phyloP scores from a whole-genome alignment of 2,329 filamentous ascomycete genomes.

The Arthrinium phaeospermum region DNA sequence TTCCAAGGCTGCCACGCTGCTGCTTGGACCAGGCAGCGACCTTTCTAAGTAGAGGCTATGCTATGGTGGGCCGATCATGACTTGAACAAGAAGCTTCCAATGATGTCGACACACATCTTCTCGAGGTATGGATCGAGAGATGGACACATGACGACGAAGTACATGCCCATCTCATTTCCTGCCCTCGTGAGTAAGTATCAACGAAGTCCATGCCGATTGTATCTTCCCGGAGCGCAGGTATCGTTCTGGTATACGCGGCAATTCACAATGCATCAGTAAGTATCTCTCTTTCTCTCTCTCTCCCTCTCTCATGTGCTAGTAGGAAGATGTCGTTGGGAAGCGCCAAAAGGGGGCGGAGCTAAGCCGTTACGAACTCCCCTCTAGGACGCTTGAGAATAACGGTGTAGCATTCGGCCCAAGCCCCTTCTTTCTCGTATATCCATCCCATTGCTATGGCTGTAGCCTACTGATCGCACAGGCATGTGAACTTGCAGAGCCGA shows the following conservation, averaged over 20 bases:
- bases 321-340: neutral
- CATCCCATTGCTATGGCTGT: neutral
- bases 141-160: neutral
- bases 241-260: neutral
- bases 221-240: neutral
- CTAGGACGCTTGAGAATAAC: neutral
- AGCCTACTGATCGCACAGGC: neutral
- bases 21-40: neutral
- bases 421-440: neutral
- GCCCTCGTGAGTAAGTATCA: neutral
- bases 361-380: neutral
- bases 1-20: neutral
- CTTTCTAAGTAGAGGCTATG: neutral
- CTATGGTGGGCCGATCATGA: neutral
- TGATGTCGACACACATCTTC: neutral
- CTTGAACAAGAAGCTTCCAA: neutral
- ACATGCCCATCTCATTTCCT: neutral
- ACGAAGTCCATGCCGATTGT: neutral
- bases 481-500: neutral
- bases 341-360: neutral
- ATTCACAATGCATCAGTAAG: neutral
- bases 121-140: neutral
- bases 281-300: neutral
- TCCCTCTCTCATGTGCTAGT: neutral
- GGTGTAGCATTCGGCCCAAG: neutral